Conservation (phyloP, 768 basidiomycete species). For the Suillus occidentalis region DNA sequence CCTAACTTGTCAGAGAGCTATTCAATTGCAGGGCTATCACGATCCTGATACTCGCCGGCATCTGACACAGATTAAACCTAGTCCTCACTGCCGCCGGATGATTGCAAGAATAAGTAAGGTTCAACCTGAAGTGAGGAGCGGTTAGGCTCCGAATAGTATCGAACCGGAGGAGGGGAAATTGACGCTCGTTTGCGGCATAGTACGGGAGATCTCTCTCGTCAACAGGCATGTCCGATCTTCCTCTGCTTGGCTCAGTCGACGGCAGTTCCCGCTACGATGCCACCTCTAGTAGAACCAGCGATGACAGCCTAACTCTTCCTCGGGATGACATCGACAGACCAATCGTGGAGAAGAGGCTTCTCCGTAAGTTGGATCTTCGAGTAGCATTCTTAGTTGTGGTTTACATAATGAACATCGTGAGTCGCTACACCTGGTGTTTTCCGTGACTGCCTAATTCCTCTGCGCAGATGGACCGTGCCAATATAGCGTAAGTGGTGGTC, state of each 20-base stretch:
- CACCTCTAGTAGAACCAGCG: background rate
- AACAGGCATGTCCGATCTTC: no score
- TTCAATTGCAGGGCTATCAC: no score
- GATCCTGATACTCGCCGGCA: background rate
- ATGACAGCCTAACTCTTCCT: background rate
- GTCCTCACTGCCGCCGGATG: no score
- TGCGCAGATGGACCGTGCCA: slow-evolving; percentile 63
- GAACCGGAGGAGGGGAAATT: no score
- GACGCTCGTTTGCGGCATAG: no score
- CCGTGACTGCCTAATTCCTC: slow-evolving; percentile 1
- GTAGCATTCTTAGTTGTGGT: slow-evolving; percentile 46
- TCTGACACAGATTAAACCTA: background rate
- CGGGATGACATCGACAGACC: slow-evolving; percentile 20
- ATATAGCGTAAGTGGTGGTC: slow-evolving; percentile 49
- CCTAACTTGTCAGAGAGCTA: background rate
- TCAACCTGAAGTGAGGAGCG: no score
- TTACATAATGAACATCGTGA: slow-evolving; percentile 48
- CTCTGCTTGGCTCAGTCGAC: no score
- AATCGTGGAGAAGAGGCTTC: slow-evolving; percentile 45
- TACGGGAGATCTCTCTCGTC: no score
- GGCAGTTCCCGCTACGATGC: background rate
- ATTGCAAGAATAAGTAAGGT: no score
- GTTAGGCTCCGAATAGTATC: no score
- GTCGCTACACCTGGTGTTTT: slow-evolving; percentile 12
- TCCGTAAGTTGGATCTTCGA: slow-evolving; percentile 43